phyloP scores from a whole-genome alignment of 352 stramenopile genomes.

The Lagenidium giganteum region DNA sequence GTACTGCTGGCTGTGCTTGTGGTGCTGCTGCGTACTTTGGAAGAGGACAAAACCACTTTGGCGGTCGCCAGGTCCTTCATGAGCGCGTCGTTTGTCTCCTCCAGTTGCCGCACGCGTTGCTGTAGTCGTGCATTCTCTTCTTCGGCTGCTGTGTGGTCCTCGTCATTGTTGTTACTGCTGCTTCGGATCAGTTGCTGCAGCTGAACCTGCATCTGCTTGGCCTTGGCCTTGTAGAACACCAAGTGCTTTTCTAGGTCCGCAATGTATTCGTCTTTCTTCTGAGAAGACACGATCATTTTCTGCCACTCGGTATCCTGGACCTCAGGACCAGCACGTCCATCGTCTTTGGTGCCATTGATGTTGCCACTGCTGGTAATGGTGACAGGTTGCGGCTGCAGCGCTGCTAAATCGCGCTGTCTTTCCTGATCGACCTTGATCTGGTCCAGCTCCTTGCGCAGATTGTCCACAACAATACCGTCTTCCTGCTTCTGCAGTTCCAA shows the following conservation, averaged over 20 bases:
- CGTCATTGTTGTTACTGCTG: constrained; percentile 28
- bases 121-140: constrained; percentile 26
- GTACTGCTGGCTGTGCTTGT: too few species aligned
- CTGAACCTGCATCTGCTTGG: constrained; percentile 82
- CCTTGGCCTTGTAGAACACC: constrained; percentile 85
- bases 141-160: constrained; percentile 18
- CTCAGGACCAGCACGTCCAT: too few species aligned
- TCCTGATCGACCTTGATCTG: constrained; percentile 17
- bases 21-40: too few species aligned
- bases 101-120: constrained; percentile 60
- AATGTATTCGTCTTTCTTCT: constrained; percentile 86
- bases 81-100: constrained; percentile 65
- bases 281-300: constrained; percentile 53
- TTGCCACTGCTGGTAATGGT: too few species aligned
- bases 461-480: constrained; percentile 15
- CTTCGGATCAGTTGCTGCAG: constrained; percentile 73
- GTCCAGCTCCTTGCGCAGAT: constrained; percentile 39
- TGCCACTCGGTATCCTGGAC: constrained; percentile 56
- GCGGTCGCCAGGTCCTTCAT: constrained; percentile 72
- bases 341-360: constrained; percentile 13
- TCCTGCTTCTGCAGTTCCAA: constrained; percentile 52
- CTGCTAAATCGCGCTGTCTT: constrained; percentile 3
- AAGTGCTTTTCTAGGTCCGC: constrained; percentile 77
- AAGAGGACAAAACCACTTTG: constrained; percentile 25
- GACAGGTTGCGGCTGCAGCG: constrained; percentile 12